These are phyloP conservation scores for Melaleuca quinquenervia DNA, from an alignment of 345 rosid genomes.

Conservation along the genomic window DNA sequence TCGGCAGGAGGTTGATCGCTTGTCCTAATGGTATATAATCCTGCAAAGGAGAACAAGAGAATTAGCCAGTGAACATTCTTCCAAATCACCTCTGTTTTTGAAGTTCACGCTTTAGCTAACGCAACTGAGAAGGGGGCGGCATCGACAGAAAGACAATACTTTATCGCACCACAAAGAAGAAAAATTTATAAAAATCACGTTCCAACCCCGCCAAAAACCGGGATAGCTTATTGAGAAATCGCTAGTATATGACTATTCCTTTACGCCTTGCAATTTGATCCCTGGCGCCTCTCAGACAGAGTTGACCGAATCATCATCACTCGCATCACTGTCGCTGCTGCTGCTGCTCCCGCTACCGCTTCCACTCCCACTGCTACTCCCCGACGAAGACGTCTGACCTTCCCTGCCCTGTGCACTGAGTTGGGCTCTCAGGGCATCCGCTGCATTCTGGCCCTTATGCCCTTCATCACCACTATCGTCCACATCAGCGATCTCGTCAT, in stretches of 20 bases:
- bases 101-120: background rate
- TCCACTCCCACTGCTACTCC: constrained; percentile 70
- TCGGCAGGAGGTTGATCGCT: background rate
- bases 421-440: constrained; percentile 91
- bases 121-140: background rate
- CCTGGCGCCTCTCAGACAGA: constrained; percentile 30
- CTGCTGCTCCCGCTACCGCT: constrained; percentile 58
- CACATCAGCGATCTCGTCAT: constrained; percentile 89
- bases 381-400: constrained; percentile 33
- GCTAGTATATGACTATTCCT: background rate
- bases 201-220: background rate
- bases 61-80: background rate
- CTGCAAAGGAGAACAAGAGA: background rate
- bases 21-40: background rate
- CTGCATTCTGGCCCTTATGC: constrained; percentile 64
- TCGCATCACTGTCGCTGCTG: constrained; percentile 43
- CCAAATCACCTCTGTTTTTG: background rate
- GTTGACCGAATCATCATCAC: constrained; percentile 58
- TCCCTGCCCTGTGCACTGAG: constrained; percentile 42
- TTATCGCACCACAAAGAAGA: background rate
- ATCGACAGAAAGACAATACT: background rate
- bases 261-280: background rate
- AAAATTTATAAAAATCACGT: background rate
- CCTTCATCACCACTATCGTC: constrained; percentile 68
- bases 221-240: background rate